phyloP scores from a whole-genome alignment of 129 eudicot species.

The Flaveria bidentis region DNA sequence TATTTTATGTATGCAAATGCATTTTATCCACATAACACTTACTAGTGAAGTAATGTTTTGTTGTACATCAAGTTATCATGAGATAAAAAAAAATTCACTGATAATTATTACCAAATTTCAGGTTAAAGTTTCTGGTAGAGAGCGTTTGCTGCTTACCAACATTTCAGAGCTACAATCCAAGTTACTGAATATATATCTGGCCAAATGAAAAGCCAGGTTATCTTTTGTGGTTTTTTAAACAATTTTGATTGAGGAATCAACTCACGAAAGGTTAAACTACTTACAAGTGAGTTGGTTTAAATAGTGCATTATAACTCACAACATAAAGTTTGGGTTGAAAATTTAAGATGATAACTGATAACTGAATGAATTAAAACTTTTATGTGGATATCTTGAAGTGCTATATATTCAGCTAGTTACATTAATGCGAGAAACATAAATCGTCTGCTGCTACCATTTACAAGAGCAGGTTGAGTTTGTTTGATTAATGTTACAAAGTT shows the following conservation, averaged over 20 bases:
- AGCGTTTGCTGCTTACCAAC: slow-evolving; percentile 63
- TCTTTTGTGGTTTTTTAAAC: slow-evolving; percentile 26
- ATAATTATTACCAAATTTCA: slow-evolving; percentile 23
- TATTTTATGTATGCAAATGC: too few relatives aligned
- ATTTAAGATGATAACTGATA: too few relatives aligned
- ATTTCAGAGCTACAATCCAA: slow-evolving; percentile 89
- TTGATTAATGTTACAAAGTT: not conserved
- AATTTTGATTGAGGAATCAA: slow-evolving; percentile 77
- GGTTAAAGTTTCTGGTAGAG: slow-evolving; percentile 91
- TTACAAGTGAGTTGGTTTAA: slow-evolving; percentile 56
- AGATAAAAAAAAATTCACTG: too few relatives aligned
- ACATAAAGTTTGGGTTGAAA: not conserved
- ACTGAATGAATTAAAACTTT: not conserved
- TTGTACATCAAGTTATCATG: too few relatives aligned
- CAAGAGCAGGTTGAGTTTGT: slow-evolving; percentile 59
- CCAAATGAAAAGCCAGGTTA: not conserved
- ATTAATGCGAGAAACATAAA: not conserved
- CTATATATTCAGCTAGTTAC: slow-evolving; percentile 6
- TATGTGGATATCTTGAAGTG: not conserved
- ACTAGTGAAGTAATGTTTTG: too few relatives aligned
- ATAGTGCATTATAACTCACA: not conserved
- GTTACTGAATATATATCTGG: slow-evolving; percentile 29
- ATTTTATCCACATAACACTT: too few relatives aligned
- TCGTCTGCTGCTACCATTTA: slow-evolving; percentile 45
- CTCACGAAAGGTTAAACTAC: slow-evolving; percentile 69